Evolutionary conservation across 2,329 filamentous ascomycete species (phyloP).

Genomic region (Esteya vermicola): DNA sequence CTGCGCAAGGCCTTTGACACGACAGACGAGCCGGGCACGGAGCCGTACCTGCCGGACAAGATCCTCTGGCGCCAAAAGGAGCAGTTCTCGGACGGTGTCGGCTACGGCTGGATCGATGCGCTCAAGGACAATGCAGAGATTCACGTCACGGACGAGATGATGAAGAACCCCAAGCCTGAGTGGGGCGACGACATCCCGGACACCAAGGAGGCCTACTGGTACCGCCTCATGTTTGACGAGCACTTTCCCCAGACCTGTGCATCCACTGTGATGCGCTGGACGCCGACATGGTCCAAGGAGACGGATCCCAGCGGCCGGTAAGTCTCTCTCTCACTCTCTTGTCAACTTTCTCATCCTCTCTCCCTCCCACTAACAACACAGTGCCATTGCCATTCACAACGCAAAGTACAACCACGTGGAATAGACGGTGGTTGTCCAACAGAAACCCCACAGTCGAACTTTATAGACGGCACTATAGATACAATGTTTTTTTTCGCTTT

Average conservation of each 20-base stretch:
- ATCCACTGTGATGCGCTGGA: constrained; percentile 89
- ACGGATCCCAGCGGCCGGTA: constrained; percentile 87
- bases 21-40: constrained; percentile 61
- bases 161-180: constrained; percentile 94
- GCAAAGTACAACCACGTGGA: constrained; percentile 49
- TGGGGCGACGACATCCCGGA: constrained; percentile 91
- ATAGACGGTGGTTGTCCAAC: too few relatives aligned
- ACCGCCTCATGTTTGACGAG: constrained; percentile 96
- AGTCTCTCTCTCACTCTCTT: constrained; percentile 14
- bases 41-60: constrained; percentile 86
- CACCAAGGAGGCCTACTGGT: constrained; percentile 98
- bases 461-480: too few relatives aligned
- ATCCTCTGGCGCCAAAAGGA: constrained; percentile 99
- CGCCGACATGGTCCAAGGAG: constrained; percentile 93
- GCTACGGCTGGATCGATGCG: constrained; percentile 97
- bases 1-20: constrained; percentile 96
- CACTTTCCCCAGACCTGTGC: constrained; percentile 91
- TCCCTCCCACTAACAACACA: too few relatives aligned
- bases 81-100: constrained; percentile 96
- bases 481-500: too few relatives aligned
- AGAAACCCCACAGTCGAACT: too few relatives aligned
- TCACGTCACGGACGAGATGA: constrained; percentile 89
- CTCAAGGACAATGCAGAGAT: constrained; percentile 88
- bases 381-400: constrained; percentile 63
- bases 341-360: too few relatives aligned